Base-by-base conservation (phyloP, 1,139 yeast genomes). In the Candida labiduridarum region DNA sequence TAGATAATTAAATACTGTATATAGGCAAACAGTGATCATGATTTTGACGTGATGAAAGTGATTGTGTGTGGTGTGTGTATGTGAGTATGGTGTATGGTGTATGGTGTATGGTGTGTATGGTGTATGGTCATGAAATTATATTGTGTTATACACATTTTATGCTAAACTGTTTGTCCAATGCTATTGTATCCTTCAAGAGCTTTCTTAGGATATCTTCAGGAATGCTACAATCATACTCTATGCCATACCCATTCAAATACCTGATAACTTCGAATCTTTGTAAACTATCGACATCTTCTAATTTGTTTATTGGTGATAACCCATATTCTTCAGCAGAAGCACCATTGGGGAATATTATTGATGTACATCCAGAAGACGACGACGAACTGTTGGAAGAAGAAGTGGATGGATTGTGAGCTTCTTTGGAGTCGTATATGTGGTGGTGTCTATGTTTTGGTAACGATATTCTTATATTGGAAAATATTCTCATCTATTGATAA, bases 181-280 rank as follows among this genome's bases (percentile, higher is more conserved):
- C 47, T 33, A 49, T 33, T 27, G 44, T 39, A 30, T 45, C 45
- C 43, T 50, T 52, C 12, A 53, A 30, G 12, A 50, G 30, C 10
- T 25, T 41, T 18, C 48, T 41, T 29, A 54, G 47, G 18, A 39
- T 45, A 4, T 19, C 16, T 16, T 52, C 56, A 42, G 36, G 48
- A 15, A 36, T 29, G 29, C 44, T 42, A 3, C 31, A 29, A 16
- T 49, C 45, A 41, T 49, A 50, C 12, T 33, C 48, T 14, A 54
- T 44, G 15, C 49, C 43, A 33, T 52, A 52, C 11, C 52, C 57
- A 27, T 52, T 53, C 10, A 54, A 46, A 38, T 52, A 54, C 34
- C 55, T 48, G 30, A 52, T 52, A 16, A 52, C 51, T 44, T 54
- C 57, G 41, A 54, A 54, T 43, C 52, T 47, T 34, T 40, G 51